phyloP scores from a whole-genome alignment of 371 early-diverging fungal genomes.

The Capniomyces stellatus region DNA sequence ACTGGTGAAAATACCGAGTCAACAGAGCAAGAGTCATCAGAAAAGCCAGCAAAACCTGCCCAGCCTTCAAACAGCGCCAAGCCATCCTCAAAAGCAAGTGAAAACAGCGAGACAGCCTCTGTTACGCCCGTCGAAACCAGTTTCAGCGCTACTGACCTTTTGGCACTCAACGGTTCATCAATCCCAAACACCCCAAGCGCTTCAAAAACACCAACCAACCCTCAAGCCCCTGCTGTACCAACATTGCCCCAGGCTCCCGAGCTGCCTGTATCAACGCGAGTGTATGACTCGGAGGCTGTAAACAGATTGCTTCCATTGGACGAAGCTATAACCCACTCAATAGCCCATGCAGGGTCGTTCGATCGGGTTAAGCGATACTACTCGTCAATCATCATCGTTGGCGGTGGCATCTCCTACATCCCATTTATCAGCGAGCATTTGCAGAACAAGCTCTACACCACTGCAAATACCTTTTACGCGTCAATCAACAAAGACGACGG shows the following conservation, averaged over 20 bases:
- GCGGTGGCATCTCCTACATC: conserved; percentile 60
- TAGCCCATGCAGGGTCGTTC: conserved; percentile 44
- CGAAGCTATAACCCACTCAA: conserved; percentile 56
- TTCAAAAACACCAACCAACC: background rate
- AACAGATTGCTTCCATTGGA: conserved; percentile 41
- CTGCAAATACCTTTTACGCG: background rate
- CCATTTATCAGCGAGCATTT: conserved; percentile 48
- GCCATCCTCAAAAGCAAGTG: too few relatives aligned
- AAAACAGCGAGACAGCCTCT: background rate
- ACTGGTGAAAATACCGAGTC: background rate
- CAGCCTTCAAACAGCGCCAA: background rate
- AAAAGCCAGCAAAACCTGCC: conserved; percentile 2
- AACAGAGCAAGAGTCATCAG: conserved; percentile 3
- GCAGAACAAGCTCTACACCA: conserved; percentile 35
- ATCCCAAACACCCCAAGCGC: background rate
- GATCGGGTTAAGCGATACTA: conserved; percentile 52
- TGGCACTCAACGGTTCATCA: background rate
- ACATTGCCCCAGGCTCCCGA: conserved; percentile 5
- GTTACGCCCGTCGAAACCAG: background rate
- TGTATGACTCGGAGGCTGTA: conserved; percentile 5
- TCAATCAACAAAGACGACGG: background rate
- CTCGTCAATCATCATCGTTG: conserved; percentile 58
- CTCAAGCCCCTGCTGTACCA: background rate
- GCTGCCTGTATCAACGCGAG: conserved; percentile 13
- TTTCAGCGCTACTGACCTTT: conserved; percentile 10